A percentile compares a stretch with the other conserved stretches of the same genome.
Conservation (phyloP, 129 eudicot species). For the Centrapalus pauciflorus region DNA sequence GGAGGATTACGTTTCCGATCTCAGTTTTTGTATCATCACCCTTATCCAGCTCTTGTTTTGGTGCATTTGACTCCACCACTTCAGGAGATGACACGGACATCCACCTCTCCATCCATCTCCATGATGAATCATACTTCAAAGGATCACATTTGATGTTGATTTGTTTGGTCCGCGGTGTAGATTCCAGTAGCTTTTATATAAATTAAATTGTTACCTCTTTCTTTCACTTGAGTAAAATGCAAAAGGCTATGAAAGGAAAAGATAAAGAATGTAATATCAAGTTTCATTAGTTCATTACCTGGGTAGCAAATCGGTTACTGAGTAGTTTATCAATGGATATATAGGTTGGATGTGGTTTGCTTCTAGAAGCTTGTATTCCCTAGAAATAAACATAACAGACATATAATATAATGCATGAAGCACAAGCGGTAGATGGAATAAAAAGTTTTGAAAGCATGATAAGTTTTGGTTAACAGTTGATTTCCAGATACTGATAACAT, state of each 20-base stretch:
- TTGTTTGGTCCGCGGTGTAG: conserved; percentile 48
- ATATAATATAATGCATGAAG: neutral
- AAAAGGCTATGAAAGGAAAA: neutral
- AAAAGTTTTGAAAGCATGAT: neutral
- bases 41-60: conserved; percentile 25
- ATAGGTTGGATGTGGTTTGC: conserved; percentile 30
- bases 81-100: conserved; percentile 49
- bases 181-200: conserved; percentile 54
- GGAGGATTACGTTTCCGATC: conserved; percentile 9
- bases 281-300: conserved; percentile 41
- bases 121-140: conserved; percentile 46
- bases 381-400: conserved; percentile 23
- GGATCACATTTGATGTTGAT: conserved; percentile 67
- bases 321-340: conserved; percentile 77
- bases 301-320: conserved; percentile 70
- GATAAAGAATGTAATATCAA: neutral
- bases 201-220: neutral
- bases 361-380: conserved; percentile 36
- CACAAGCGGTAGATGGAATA: neutral
- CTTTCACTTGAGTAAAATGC: neutral
- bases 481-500: neutral
- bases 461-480: neutral
- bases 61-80: conserved; percentile 19
- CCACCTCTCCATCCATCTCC: conserved; percentile 96
- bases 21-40: conserved; percentile 15